Evolutionary conservation across 73 alveolate species (phyloP), one percentile per base, ranked within the genome.

Genomic region (Paramecium sexaurelia): DNA sequence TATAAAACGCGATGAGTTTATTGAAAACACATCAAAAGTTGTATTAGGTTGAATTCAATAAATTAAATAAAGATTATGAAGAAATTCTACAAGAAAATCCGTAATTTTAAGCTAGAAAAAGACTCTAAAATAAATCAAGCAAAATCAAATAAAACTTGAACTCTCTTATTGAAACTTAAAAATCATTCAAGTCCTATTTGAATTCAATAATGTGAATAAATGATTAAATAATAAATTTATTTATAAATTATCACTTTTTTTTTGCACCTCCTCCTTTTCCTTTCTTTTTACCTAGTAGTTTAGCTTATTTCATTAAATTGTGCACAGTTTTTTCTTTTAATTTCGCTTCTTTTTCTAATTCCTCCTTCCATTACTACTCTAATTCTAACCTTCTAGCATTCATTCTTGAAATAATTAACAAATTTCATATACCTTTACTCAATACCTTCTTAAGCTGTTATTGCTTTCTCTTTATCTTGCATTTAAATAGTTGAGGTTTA

Each of bases 261-360:
- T 71, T 71, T 33, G 55, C 86, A 35, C 86, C 86, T 15, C 86
- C 86, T 36, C 86, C 90, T 78, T 78, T 41, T 0, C 71, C 71
- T 19, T 43, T 26, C 9, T 78, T 78, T 20, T 78, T 78, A 11
- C 90, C 90, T 2, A 71, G 26, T 37, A 71, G 35, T 71, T 78
- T 78, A 7, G 90, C 90, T 43, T 78, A 22, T 24, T 78, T 78
- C 55, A 29, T 22, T 78, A 78, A 43, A 40, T 78, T 78, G 24
- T 78, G 90, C 19, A 78, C 55, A 78, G 73, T 43, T 78, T 78
- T 78, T 39, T 78, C 90, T 43, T 39, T 78, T 22, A 78, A 6
- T 33, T 78, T 78, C 3, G 43, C 43, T 17, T 78, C 90, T 26
- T 78, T 78, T 2, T 78, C 90, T 7, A 78, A 24, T 41, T 78